These are phyloP conservation scores for Dendrobium nobile DNA, from an alignment of 106 monocot genomes.

Conservation along the genomic window DNA sequence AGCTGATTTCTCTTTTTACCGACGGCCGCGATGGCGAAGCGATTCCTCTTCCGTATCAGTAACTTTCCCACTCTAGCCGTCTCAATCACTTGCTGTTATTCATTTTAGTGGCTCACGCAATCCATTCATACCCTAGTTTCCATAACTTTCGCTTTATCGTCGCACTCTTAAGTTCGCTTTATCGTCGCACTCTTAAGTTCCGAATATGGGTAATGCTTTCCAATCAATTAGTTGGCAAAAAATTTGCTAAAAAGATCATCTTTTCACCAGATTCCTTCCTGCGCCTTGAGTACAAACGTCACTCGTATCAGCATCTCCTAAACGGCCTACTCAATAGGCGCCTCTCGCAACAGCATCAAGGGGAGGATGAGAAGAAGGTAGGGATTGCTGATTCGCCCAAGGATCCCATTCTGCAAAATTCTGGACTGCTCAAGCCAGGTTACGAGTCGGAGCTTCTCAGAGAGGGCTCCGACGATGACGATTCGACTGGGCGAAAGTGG, in stretches of 20 bases:
- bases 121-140: not conserved
- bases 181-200: not conserved
- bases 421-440: conserved; percentile 5
- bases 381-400: not conserved
- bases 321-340: not conserved
- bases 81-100: not conserved
- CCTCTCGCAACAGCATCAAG: not conserved
- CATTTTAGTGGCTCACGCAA: not conserved
- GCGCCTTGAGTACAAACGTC: not conserved
- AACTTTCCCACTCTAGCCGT: not conserved
- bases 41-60: conserved; percentile 5
- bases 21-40: conserved; percentile 1
- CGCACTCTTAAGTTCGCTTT: not conserved
- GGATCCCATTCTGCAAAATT: not conserved
- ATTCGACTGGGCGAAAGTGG: conserved; percentile 39
- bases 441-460: not conserved
- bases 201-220: not conserved
- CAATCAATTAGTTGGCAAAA: not conserved
- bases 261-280: not conserved
- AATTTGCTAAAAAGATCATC: not conserved
- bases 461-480: conserved; percentile 40
- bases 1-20: not conserved
- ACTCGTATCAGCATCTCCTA: not conserved
- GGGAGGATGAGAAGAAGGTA: not conserved
- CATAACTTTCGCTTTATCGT: not conserved